These are phyloP conservation scores for Tarenaya hassleriana DNA, from an alignment of 345 rosid genomes.

Conservation along the genomic window DNA sequence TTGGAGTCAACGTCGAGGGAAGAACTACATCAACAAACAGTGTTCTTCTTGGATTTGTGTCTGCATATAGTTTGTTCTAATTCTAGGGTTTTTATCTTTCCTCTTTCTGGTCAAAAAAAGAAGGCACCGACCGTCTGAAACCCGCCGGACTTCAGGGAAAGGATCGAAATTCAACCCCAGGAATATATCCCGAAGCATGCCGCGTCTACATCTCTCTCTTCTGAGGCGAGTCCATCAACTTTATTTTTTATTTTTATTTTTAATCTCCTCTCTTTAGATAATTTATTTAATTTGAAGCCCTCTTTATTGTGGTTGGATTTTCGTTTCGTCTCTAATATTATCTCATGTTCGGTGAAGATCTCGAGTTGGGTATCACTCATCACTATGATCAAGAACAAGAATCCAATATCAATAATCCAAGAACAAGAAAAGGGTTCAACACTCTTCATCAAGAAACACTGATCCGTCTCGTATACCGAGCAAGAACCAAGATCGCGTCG, in stretches of 20 bases:
- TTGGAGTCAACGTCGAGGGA: too few species aligned
- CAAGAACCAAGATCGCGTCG: conserved; percentile 19
- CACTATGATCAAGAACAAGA: conserved; percentile 17
- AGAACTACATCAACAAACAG: too few species aligned
- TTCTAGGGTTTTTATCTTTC: neutral
- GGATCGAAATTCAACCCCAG: too few species aligned
- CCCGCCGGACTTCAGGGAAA: too few species aligned
- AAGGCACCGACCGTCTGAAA: conserved; percentile 35
- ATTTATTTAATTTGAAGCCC: conserved; percentile 15
- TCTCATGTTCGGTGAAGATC: conserved; percentile 29
- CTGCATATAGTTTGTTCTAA: too few species aligned
- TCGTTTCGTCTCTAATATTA: conserved; percentile 21
- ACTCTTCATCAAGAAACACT: conserved; percentile 24
- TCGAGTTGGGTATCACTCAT: conserved; percentile 27
- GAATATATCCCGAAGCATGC: neutral
- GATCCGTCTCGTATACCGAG: too few species aligned
- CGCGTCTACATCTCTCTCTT: too few species aligned
- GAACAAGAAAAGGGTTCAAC: conserved; percentile 16
- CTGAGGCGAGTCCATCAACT: conserved; percentile 33
- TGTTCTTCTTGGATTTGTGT: too few species aligned
- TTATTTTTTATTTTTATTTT: conserved; percentile 25
- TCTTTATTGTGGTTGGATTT: conserved; percentile 29
- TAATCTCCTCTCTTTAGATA: too few species aligned
- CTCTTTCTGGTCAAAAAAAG: conserved; percentile 32
- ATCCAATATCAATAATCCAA: conserved; percentile 18